These are phyloP conservation scores for Hyaloscypha bicolor DNA, from an alignment of 495 filamentous ascomycete species.

Conservation along the genomic window DNA sequence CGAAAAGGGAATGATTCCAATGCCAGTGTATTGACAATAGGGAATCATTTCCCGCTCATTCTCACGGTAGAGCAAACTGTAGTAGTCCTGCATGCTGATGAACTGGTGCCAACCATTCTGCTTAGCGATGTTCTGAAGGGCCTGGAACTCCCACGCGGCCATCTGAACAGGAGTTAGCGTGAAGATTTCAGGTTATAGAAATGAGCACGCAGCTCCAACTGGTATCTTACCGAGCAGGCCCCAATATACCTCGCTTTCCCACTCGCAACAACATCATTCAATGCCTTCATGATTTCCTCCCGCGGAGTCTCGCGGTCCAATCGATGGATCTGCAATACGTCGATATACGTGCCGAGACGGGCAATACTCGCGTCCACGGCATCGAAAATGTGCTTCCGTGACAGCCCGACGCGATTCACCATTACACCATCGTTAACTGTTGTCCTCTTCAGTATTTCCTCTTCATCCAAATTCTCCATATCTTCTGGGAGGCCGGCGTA, in stretches of 20 bases:
- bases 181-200: not conserved
- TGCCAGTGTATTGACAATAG: constrained; percentile 60
- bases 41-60: constrained; percentile 66
- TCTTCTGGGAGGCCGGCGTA: constrained; percentile 60
- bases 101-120: constrained; percentile 62
- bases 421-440: constrained; percentile 31
- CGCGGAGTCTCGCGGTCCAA: constrained; percentile 50
- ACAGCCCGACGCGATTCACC: constrained; percentile 45
- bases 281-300: constrained; percentile 65
- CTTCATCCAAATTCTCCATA: constrained; percentile 60
- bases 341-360: constrained; percentile 63
- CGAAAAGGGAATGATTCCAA: constrained; percentile 51
- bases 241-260: constrained; percentile 65
- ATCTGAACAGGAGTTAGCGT: constrained; percentile 39
- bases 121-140: constrained; percentile 48
- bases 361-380: constrained; percentile 61
- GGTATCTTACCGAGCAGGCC: constrained; percentile 41
- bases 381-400: constrained; percentile 61
- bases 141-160: constrained; percentile 59
- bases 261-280: constrained; percentile 60
- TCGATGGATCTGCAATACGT: constrained; percentile 68
- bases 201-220: too few species aligned
- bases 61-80: constrained; percentile 63
- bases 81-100: constrained; percentile 62
- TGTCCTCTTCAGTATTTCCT: constrained; percentile 30